Percentiles rank a stretch among this genome's conserved stretches.
These are phyloP conservation scores for Brassica cretica DNA, from an alignment of 345 rosid species.

Conservation along the genomic window DNA sequence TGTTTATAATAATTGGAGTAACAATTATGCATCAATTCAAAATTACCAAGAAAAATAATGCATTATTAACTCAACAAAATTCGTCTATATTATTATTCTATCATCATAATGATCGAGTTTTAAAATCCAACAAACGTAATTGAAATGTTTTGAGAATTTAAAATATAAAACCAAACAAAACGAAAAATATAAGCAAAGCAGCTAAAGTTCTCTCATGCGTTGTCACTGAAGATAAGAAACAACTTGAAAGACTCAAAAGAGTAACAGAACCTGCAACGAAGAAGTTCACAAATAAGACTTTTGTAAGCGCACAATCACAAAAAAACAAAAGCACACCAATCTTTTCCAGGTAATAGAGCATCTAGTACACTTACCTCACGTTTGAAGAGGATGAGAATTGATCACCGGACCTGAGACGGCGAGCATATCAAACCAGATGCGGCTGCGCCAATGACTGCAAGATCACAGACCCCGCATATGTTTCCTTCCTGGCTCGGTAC, in stretches of 20 bases:
- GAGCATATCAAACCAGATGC: not conserved
- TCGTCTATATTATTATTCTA: constrained; percentile 6
- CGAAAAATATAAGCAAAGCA: not conserved
- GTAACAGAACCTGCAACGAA: not conserved
- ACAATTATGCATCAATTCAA: not conserved
- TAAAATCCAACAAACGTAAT: not conserved
- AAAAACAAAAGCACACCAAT: not conserved
- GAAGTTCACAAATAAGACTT: not conserved
- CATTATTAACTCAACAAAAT: not conserved
- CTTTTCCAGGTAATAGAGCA: not conserved
- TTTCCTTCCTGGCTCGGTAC: not conserved
- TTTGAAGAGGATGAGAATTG: not conserved
- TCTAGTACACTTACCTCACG: not conserved
- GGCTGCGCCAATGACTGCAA: not conserved
- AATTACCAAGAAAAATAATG: not conserved
- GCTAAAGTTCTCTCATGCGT: not conserved
- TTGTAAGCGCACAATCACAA: not conserved
- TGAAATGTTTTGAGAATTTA: not conserved
- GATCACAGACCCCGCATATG: not conserved
- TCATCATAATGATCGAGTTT: not conserved
- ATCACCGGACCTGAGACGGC: not conserved
- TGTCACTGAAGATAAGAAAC: not conserved
- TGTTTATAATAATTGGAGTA: not conserved
- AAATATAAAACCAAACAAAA: not conserved
- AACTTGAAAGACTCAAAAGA: not conserved